Evolutionary conservation across 2,329 filamentous ascomycete genomes (phyloP).

Genomic region (Penicillium sp.): DNA sequence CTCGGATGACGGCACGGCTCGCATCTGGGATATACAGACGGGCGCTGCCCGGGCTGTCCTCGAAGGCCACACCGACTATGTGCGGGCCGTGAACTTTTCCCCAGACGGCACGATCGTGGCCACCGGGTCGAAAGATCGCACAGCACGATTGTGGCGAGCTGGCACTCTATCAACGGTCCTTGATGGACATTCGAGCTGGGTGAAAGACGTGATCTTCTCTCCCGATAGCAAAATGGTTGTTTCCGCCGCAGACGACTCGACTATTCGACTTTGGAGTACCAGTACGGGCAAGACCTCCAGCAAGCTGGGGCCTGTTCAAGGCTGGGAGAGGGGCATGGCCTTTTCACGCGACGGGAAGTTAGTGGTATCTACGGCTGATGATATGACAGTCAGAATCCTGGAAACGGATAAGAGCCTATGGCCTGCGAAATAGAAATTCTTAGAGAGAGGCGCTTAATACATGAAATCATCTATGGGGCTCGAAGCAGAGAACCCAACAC

Average conservation of each 20-base stretch:
- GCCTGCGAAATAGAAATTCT: slow-evolving; percentile 2
- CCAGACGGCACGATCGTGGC: slow-evolving; percentile 26
- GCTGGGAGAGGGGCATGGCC: slow-evolving; percentile 5
- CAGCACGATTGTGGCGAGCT: slow-evolving; percentile 2
- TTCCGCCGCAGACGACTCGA: slow-evolving; percentile 20
- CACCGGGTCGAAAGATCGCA: slow-evolving; percentile 19
- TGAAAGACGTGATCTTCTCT: slow-evolving; percentile 10
- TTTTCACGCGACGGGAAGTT: slow-evolving; percentile 3
- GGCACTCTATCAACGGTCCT: slow-evolving; percentile 5
- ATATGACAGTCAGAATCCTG: slow-evolving; percentile 6
- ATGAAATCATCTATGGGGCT: not conserved
- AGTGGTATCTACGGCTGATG: slow-evolving; percentile 5
- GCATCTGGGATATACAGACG: slow-evolving; percentile 12
- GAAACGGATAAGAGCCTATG: slow-evolving; percentile 4
- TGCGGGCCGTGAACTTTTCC: slow-evolving; percentile 30
- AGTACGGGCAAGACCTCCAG: slow-evolving; percentile 1
- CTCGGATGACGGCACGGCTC: slow-evolving; percentile 9
- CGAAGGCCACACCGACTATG: slow-evolving; percentile 20
- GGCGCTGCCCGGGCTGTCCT: slow-evolving; percentile 13
- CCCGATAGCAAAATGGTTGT: slow-evolving; percentile 7
- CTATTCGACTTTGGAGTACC: slow-evolving; percentile 27
- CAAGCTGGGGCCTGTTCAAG: slow-evolving; percentile 1
- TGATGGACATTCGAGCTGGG: slow-evolving; percentile 4
- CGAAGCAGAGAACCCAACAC: not conserved
- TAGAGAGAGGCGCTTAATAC: not conserved